Evolutionary conservation across 225 moss, liverwort and hornwort species (phyloP).

Genomic region (Neckera pumila): DNA sequence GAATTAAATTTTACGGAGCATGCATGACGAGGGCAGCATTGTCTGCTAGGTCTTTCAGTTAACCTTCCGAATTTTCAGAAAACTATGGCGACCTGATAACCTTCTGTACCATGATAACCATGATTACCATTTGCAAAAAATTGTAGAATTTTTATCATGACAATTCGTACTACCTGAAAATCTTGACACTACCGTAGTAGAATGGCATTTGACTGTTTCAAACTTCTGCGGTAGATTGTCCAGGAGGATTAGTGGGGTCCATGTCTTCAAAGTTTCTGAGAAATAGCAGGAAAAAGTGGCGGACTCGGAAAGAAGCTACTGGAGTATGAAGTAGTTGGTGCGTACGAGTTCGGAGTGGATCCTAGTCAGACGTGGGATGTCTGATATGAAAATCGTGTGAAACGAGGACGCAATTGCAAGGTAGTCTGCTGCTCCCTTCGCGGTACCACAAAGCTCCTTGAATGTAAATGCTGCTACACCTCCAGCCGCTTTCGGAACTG

Average conservation of each 20-base stretch:
- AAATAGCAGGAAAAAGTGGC: not conserved
- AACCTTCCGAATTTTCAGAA: not conserved
- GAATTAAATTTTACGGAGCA: not conserved
- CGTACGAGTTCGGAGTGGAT: slow-evolving; percentile 59
- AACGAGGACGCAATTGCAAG: slow-evolving; percentile 73
- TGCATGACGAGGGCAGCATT: not conserved
- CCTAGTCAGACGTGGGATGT: slow-evolving; percentile 55
- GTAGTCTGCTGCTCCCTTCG: slow-evolving; percentile 74
- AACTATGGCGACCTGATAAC: not conserved
- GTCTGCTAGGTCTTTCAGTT: not conserved
- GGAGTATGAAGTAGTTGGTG: not conserved
- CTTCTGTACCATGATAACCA: not conserved
- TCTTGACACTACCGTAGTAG: not conserved
- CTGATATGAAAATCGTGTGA: slow-evolving; percentile 59
- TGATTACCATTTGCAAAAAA: not conserved
- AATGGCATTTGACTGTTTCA: not conserved
- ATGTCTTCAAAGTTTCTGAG: not conserved
- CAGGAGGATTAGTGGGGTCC: not conserved
- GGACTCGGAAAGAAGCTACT: not conserved
- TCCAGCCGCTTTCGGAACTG: slow-evolving; percentile 70
- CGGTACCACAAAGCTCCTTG: slow-evolving; percentile 60
- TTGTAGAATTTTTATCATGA: not conserved
- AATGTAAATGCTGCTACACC: slow-evolving; percentile 68
- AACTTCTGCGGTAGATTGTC: not conserved
- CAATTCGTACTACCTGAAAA: not conserved